Evolutionary conservation across 2,329 filamentous ascomycete species (phyloP).

Genomic region (Aaosphaeria arxii): DNA sequence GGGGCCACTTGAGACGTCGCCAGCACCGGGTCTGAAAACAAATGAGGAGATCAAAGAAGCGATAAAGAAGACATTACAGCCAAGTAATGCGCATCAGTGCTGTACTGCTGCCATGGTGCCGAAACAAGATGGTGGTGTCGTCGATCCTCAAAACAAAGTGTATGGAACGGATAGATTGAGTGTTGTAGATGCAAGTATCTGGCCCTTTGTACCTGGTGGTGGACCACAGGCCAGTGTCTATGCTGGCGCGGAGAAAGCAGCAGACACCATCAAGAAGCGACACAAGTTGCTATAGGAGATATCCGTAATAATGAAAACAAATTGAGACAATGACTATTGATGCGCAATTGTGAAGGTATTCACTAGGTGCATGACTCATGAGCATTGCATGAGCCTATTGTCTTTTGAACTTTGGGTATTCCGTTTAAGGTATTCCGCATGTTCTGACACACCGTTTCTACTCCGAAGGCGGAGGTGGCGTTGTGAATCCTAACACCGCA

Average conservation of each 20-base stretch:
- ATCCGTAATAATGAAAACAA: too few species aligned
- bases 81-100: conserved; percentile 17
- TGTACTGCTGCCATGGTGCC: conserved; percentile 20
- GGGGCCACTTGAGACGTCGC: conserved; percentile 27
- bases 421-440: too few species aligned
- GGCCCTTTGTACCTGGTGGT: conserved; percentile 13
- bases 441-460: too few species aligned
- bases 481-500: too few species aligned
- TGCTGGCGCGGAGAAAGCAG: conserved; percentile 14
- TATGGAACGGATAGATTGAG: conserved; percentile 16
- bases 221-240: conserved; percentile 15
- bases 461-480: too few species aligned
- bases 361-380: too few species aligned
- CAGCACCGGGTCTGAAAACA: conserved; percentile 15
- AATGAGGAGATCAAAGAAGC: conserved; percentile 5
- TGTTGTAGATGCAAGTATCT: conserved; percentile 23
- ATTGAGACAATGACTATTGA: too few species aligned
- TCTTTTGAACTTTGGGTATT: too few species aligned
- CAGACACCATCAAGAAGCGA: conserved; percentile 5
- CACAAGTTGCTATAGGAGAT: too few species aligned
- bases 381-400: too few species aligned
- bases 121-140: conserved; percentile 14
- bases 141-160: conserved; percentile 14
- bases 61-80: conserved; percentile 6
- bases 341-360: too few species aligned